These are phyloP conservation scores for Citrus mangshanensis DNA, from an alignment of 345 rosid species.

Conservation along the genomic window DNA sequence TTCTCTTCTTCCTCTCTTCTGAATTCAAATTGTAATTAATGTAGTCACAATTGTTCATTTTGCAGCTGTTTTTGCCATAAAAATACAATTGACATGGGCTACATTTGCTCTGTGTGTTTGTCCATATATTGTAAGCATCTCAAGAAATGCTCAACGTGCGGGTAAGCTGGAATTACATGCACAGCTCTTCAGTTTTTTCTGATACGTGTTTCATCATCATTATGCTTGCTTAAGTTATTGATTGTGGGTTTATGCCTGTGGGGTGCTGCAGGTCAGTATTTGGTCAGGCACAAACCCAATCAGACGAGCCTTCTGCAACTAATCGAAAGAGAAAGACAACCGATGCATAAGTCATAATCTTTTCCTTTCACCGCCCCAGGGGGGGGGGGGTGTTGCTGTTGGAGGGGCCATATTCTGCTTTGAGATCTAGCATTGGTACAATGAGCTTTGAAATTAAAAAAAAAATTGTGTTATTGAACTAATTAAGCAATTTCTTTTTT, in stretches of 20 bases:
- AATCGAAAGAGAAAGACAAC: slow-evolving; percentile 46
- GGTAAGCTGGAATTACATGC: slow-evolving; percentile 44
- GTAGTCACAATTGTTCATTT: slow-evolving; percentile 16
- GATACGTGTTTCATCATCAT: neutral
- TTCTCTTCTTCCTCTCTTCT: neutral
- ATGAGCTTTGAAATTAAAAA: too few relatives aligned
- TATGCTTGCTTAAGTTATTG: neutral
- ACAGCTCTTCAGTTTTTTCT: neutral
- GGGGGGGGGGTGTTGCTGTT: too few relatives aligned
- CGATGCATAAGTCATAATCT: too few relatives aligned
- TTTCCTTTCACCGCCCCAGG: too few relatives aligned
- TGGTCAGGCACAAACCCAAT: slow-evolving; percentile 79
- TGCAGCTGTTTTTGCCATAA: slow-evolving; percentile 97
- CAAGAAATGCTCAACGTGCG: slow-evolving; percentile 88
- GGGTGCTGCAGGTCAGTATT: slow-evolving; percentile 58
- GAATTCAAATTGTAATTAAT: neutral
- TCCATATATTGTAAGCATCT: slow-evolving; percentile 95
- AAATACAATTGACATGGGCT: slow-evolving; percentile 92
- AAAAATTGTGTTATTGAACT: neutral
- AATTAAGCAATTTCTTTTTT: neutral
- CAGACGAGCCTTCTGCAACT: slow-evolving; percentile 44
- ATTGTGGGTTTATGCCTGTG: neutral
- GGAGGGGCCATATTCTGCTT: too few relatives aligned
- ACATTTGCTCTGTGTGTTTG: slow-evolving; percentile 89
- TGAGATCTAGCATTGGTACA: too few relatives aligned